phyloP scores from a whole-genome alignment of 2,329 filamentous ascomycete species.

The Aulographum hederae region DNA sequence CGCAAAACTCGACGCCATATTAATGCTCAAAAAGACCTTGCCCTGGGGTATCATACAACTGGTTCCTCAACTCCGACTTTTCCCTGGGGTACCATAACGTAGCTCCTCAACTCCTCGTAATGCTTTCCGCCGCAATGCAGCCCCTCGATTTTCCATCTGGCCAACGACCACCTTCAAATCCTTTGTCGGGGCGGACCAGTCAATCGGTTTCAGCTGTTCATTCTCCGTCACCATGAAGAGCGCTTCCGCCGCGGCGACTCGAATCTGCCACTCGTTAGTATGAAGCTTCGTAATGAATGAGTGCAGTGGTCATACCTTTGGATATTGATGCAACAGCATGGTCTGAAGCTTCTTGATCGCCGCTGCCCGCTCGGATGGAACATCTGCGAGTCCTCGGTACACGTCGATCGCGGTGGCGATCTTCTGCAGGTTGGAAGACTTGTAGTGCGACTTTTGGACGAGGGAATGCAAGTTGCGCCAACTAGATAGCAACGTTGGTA shows the following conservation, averaged over 20 bases:
- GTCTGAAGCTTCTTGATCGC: slow-evolving; percentile 51
- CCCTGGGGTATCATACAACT: too few species aligned
- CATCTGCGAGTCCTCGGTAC: slow-evolving; percentile 50
- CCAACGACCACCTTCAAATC: too few species aligned
- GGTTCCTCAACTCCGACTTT: too few species aligned
- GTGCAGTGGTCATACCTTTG: too few species aligned
- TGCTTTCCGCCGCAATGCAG: too few species aligned
- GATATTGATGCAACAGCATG: slow-evolving; percentile 52
- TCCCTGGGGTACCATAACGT: too few species aligned
- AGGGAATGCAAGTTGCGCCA: slow-evolving; percentile 47
- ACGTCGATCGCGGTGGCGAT: slow-evolving; percentile 56
- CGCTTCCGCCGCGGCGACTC: slow-evolving; percentile 21
- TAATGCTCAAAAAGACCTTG: too few species aligned
- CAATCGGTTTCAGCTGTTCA: slow-evolving; percentile 15
- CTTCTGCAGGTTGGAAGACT: slow-evolving; percentile 65
- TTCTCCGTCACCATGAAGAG: slow-evolving; percentile 19
- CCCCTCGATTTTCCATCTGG: too few species aligned
- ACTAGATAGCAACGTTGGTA: slow-evolving; percentile 11
- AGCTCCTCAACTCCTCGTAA: too few species aligned
- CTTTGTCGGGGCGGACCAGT: slow-evolving; percentile 17
- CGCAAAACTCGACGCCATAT: too few species aligned
- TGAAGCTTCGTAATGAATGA: too few species aligned
- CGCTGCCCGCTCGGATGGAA: slow-evolving; percentile 30
- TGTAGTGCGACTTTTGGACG: slow-evolving; percentile 65
- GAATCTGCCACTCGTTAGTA: too few species aligned